A percentile compares a stretch with the other conserved stretches of the same genome.
Conservation (phyloP, 805 yeast genomes). For the Komagataella mondaviorum region DNA sequence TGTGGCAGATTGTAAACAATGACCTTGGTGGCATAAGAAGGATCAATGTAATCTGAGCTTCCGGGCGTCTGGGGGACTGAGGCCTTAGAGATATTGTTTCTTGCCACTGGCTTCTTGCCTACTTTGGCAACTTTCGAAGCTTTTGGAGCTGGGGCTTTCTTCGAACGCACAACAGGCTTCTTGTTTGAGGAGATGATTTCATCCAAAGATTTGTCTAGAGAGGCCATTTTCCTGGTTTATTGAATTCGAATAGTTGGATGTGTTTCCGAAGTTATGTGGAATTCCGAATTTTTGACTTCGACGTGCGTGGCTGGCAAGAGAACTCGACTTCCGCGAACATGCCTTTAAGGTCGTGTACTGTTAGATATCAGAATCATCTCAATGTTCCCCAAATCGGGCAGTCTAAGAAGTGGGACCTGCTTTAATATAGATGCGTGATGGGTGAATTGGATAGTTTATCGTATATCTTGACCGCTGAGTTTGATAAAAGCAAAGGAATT, state of each 20-base stretch:
- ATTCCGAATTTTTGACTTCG: neutral
- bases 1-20: constrained; percentile 73
- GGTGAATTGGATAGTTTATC: neutral
- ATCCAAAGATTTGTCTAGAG: constrained; percentile 88
- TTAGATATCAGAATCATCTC: neutral
- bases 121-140: constrained; percentile 5
- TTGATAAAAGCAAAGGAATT: constrained; percentile 69
- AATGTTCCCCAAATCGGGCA: neutral
- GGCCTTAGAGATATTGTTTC: constrained; percentile 3
- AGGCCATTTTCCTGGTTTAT: constrained; percentile 34
- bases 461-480: constrained; percentile 51
- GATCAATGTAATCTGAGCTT: constrained; percentile 21
- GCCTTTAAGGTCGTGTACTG: neutral
- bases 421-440: neutral
- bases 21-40: constrained; percentile 61
- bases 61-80: constrained; percentile 8
- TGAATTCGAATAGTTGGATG: neutral
- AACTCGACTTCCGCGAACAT: neutral
- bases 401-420: neutral
- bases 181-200: constrained; percentile 65
- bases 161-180: constrained; percentile 7
- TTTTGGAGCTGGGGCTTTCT: constrained; percentile 6
- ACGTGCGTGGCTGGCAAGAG: neutral
- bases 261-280: neutral
- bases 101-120: constrained; percentile 8